These are phyloP conservation scores for Musa beccarii DNA, from an alignment of 176 grass and related monocot species.

Conservation along the genomic window DNA sequence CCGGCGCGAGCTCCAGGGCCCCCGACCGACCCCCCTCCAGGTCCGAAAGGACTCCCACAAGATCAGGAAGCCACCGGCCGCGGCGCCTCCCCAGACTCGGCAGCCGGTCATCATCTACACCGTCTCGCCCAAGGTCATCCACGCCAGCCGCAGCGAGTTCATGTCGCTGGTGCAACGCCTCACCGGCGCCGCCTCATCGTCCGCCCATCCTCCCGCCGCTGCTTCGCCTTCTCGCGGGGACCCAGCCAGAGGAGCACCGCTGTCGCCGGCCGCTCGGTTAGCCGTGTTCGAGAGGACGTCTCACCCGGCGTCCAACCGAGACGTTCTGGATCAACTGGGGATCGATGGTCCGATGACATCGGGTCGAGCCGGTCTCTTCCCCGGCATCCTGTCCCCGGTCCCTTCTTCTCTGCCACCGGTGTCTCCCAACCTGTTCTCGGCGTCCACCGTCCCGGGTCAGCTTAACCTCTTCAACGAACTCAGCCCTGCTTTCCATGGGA, in stretches of 20 bases:
- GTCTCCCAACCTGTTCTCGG: constrained; percentile 27
- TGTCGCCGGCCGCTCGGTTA: constrained; percentile 20
- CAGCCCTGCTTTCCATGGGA: constrained; percentile 7
- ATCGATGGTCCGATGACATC: constrained; percentile 14
- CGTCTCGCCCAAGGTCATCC: constrained; percentile 53
- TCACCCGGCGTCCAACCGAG: not conserved
- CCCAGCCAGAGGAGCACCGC: not conserved
- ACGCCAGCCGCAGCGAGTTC: constrained; percentile 49
- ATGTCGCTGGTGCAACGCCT: constrained; percentile 70
- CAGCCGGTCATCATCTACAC: constrained; percentile 55
- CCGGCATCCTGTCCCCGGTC: constrained; percentile 24
- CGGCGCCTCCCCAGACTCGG: constrained; percentile 5
- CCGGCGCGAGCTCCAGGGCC: constrained; percentile 24
- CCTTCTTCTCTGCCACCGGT: constrained; percentile 5
- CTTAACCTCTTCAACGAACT: constrained; percentile 25
- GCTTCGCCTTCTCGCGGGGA: not conserved
- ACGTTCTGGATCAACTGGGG: constrained; percentile 16
- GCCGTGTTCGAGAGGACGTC: constrained; percentile 19
- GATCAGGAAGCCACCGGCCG: constrained; percentile 8
- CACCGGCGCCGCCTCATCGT: constrained; percentile 27
- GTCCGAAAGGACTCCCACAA: constrained; percentile 25
- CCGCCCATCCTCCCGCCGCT: not conserved
- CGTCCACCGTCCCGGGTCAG: not conserved
- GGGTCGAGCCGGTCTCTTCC: not conserved
- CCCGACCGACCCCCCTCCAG: constrained; percentile 37